Percentiles rank a stretch among this genome's conserved stretches.
Conservation (phyloP, 306 rosid species). For the Corylus heterophylla region DNA sequence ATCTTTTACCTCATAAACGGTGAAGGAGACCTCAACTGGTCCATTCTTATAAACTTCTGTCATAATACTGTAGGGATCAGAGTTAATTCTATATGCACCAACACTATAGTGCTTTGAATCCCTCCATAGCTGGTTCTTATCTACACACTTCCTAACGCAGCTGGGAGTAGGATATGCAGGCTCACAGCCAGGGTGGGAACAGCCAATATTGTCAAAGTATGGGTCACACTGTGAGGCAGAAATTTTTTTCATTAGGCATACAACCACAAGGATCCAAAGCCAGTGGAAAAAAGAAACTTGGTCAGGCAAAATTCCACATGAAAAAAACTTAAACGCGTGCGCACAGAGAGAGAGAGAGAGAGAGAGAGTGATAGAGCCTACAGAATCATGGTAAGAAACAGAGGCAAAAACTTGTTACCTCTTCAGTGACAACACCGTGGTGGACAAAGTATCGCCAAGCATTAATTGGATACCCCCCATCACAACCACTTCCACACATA, state of each 20-base stretch:
- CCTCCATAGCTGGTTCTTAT: constrained; percentile 71
- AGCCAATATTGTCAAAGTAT: constrained; percentile 81
- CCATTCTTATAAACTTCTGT: constrained; percentile 88
- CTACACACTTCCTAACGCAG: constrained; percentile 68
- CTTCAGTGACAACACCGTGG: constrained; percentile 94
- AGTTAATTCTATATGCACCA: constrained; percentile 56
- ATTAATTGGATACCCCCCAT: constrained; percentile 74
- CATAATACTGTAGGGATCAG: constrained; percentile 77
- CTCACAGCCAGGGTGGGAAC: constrained; percentile 98
- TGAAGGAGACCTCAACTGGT: constrained; percentile 89
- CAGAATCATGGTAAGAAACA: neutral
- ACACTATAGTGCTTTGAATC: constrained; percentile 74
- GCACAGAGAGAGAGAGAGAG: neutral
- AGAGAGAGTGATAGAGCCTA: neutral
- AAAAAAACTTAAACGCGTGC: neutral
- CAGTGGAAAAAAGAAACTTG: constrained; percentile 15
- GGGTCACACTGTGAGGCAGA: constrained; percentile 77
- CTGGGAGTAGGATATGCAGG: constrained; percentile 78
- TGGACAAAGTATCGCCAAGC: constrained; percentile 81
- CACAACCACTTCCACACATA: constrained; percentile 85
- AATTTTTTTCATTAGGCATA: neutral
- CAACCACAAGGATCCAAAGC: neutral
- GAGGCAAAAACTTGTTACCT: constrained; percentile 47
- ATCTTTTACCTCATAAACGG: constrained; percentile 79
- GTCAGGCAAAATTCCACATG: constrained; percentile 18